phyloP scores from a whole-genome alignment of 352 stramenopile genomes.

The Globisporangium polare region DNA sequence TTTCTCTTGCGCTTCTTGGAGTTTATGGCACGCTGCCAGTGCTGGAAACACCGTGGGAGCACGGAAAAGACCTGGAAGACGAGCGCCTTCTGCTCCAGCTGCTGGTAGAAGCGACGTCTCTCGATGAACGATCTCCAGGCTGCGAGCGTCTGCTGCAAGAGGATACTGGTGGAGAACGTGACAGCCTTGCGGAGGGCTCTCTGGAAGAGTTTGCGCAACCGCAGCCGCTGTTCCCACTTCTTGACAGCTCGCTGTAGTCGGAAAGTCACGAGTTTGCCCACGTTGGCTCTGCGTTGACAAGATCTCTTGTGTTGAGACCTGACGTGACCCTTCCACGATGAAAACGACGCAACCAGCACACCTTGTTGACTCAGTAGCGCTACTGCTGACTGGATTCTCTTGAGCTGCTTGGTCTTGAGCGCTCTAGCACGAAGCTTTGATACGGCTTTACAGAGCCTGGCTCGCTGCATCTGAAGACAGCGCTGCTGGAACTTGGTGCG shows the following conservation, averaged over 20 bases:
- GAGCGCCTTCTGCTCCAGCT: constrained; percentile 31
- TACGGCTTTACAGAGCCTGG: background rate
- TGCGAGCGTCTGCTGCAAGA: constrained; percentile 18
- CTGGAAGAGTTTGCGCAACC: constrained; percentile 21
- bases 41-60: constrained; percentile 27
- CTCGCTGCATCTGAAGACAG: constrained; percentile 3
- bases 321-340: constrained; percentile 10
- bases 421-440: background rate
- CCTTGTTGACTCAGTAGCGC: constrained; percentile 3
- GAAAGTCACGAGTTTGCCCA: constrained; percentile 8
- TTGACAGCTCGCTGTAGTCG: constrained; percentile 17
- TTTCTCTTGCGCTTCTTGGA: constrained; percentile 12
- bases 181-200: constrained; percentile 16
- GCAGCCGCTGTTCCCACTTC: constrained; percentile 20
- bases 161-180: constrained; percentile 10
- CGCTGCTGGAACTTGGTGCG: background rate
- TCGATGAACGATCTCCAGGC: constrained; percentile 29
- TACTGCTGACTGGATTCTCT: background rate
- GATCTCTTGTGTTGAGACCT: background rate
- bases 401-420: background rate
- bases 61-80: constrained; percentile 41
- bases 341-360: background rate
- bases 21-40: constrained; percentile 24
- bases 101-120: constrained; percentile 6
- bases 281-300: background rate